phyloP scores from a whole-genome alignment of 345 rosid genomes.

The Citrus maxima region DNA sequence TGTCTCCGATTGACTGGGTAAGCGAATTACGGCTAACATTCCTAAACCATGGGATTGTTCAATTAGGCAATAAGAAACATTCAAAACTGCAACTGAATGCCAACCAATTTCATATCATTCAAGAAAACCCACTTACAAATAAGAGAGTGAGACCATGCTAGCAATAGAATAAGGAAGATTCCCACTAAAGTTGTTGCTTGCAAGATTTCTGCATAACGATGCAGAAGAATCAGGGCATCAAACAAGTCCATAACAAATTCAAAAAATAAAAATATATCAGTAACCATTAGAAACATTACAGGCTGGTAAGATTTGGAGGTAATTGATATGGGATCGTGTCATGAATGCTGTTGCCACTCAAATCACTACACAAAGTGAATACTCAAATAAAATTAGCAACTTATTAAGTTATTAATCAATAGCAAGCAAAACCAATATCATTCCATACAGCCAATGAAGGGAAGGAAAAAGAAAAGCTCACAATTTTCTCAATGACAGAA shows the following conservation, averaged over 20 bases:
- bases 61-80: slow-evolving; percentile 8
- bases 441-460: neutral
- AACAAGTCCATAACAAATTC: slow-evolving; percentile 8
- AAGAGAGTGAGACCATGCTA: slow-evolving; percentile 63
- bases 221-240: slow-evolving; percentile 4
- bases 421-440: slow-evolving; percentile 8
- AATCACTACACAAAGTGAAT: slow-evolving; percentile 51
- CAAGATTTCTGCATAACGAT: slow-evolving; percentile 73
- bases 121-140: slow-evolving; percentile 59
- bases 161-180: slow-evolving; percentile 91
- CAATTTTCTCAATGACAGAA: slow-evolving; percentile 72
- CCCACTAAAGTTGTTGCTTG: slow-evolving; percentile 77
- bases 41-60: slow-evolving; percentile 33
- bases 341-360: slow-evolving; percentile 80
- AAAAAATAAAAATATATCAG: slow-evolving; percentile 3
- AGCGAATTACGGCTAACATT: slow-evolving; percentile 82
- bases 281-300: slow-evolving; percentile 50
- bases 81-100: slow-evolving; percentile 3
- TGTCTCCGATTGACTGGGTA: slow-evolving; percentile 61
- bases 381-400: slow-evolving; percentile 7
- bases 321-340: slow-evolving; percentile 88
- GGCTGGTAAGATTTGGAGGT: slow-evolving; percentile 92
- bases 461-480: slow-evolving; percentile 26
- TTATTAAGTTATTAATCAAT: slow-evolving; percentile 13
- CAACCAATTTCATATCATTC: slow-evolving; percentile 17